phyloP scores from a whole-genome alignment of 192 early-diverging fungal species.

The Gorgonomyces haynaldii region DNA sequence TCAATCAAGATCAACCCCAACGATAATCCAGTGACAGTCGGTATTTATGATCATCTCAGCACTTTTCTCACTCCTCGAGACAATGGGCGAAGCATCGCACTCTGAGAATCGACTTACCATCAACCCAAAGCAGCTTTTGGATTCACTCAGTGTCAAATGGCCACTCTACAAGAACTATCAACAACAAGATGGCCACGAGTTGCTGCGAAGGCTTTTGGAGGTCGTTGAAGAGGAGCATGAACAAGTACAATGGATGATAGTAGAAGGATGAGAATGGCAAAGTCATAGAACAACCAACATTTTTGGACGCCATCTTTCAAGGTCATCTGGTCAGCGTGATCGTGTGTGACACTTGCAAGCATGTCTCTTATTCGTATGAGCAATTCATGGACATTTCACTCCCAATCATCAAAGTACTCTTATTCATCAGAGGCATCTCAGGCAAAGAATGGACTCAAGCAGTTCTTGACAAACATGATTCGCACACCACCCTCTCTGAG shows the following conservation, averaged over 20 bases:
- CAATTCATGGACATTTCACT: constrained; percentile 55
- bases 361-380: constrained; percentile 42
- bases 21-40: neutral
- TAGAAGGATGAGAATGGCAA: neutral
- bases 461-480: too few species aligned
- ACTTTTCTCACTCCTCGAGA: constrained; percentile 1
- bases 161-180: constrained; percentile 39
- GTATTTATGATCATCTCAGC: neutral
- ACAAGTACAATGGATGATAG: neutral
- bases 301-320: constrained; percentile 57
- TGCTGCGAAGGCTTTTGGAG: constrained; percentile 54
- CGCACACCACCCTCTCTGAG: too few species aligned
- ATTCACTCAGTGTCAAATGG: constrained; percentile 42
- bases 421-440: too few species aligned
- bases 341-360: constrained; percentile 47
- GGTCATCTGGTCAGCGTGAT: constrained; percentile 53
- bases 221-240: constrained; percentile 45
- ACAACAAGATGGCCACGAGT: constrained; percentile 65
- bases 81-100: neutral
- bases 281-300: too few species aligned
- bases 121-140: constrained; percentile 45
- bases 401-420: too few species aligned
- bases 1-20: neutral
- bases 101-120: constrained; percentile 12
- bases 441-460: too few species aligned